Conservation (phyloP, 179 eudicot species). For the Pouteria campechiana region DNA sequence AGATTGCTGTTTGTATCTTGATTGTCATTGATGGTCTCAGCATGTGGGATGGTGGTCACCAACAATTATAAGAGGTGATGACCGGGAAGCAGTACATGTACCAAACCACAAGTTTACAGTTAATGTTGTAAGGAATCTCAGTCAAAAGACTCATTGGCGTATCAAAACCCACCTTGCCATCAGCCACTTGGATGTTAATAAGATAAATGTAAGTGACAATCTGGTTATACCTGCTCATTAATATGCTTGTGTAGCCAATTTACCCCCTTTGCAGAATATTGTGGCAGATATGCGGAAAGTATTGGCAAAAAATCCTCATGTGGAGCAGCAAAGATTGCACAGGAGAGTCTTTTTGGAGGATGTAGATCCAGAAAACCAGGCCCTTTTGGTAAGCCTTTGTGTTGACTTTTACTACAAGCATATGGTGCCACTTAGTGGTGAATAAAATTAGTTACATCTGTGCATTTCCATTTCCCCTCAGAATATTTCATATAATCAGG, state of each 20-base stretch:
- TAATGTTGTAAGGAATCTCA: constrained; percentile 87
- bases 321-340: constrained; percentile 88
- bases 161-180: constrained; percentile 86
- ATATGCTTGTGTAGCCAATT: constrained; percentile 3
- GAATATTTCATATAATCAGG: too few relatives aligned
- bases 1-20: too few relatives aligned
- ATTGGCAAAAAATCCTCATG: constrained; percentile 90
- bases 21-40: constrained; percentile 31
- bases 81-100: constrained; percentile 91
- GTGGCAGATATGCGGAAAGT: constrained; percentile 99
- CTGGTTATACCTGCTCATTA: background rate
- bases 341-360: constrained; percentile 87
- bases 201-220: constrained; percentile 59
- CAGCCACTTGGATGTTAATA: constrained; percentile 79
- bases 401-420: background rate
- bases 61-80: constrained; percentile 87
- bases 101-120: constrained; percentile 94
- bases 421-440: too few relatives aligned
- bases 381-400: constrained; percentile 54
- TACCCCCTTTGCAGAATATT: constrained; percentile 52
- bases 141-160: constrained; percentile 95
- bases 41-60: constrained; percentile 99
- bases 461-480: too few relatives aligned
- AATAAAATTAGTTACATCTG: too few relatives aligned
- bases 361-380: constrained; percentile 78